Evolutionary conservation across 2,329 filamentous ascomycete genomes (phyloP).

Genomic region (Monilinia fructicola): DNA sequence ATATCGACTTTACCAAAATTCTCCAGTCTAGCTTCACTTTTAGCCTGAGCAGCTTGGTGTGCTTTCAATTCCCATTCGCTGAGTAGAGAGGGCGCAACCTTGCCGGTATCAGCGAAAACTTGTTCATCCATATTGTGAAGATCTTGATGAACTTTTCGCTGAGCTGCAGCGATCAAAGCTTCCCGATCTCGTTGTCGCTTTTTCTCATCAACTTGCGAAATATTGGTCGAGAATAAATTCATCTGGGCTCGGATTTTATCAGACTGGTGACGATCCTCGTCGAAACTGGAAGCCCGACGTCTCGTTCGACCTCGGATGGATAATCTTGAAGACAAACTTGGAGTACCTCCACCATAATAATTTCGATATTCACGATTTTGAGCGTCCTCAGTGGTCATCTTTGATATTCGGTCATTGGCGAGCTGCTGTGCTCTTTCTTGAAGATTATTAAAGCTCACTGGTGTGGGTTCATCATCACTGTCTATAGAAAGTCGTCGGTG

Average conservation of each 20-base stretch:
- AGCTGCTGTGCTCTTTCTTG: constrained; percentile 86
- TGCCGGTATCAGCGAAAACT: constrained; percentile 74
- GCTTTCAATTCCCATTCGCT: constrained; percentile 80
- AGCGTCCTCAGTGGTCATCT: constrained; percentile 70
- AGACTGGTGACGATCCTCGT: constrained; percentile 61
- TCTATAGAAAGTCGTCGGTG: constrained; percentile 40
- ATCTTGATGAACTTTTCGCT: constrained; percentile 78
- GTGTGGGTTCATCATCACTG: constrained; percentile 45
- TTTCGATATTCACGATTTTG: constrained; percentile 65
- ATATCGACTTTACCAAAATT: constrained; percentile 64
- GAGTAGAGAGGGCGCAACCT: constrained; percentile 64
- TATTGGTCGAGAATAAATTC: constrained; percentile 68
- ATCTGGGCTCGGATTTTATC: constrained; percentile 75
- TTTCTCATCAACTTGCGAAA: constrained; percentile 68
- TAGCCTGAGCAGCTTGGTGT: constrained; percentile 64
- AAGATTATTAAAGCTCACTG: constrained; percentile 60
- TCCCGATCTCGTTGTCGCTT: constrained; percentile 76
- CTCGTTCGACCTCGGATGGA: constrained; percentile 57
- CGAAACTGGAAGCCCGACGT: constrained; percentile 67
- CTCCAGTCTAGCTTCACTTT: constrained; percentile 59
- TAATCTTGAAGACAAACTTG: constrained; percentile 50
- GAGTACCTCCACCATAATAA: constrained; percentile 62
- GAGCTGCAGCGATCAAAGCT: constrained; percentile 72
- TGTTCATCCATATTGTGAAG: constrained; percentile 81
- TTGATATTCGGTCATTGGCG: constrained; percentile 78